Evolutionary conservation across 306 rosid genomes (phyloP), one percentile per base, ranked within the genome.

Genomic region (Oemleria cerasiformis): DNA sequence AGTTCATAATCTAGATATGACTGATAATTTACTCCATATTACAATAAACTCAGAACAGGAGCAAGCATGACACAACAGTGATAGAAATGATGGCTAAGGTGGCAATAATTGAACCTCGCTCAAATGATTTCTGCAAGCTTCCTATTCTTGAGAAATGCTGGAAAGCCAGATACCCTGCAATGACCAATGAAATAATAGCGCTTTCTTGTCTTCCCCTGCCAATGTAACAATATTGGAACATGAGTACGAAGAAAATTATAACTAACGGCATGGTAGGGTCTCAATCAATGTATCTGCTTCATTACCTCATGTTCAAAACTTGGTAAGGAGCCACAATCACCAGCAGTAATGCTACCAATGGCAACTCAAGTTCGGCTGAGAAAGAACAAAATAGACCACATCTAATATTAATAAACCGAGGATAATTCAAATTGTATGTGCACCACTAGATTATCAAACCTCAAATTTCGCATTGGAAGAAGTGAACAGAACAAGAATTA

Each of bases 361-460:
- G 96, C 85, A 95, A 78, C 83, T 95, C 99, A 42, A 95, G 92
- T 77, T 91, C 96, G 63, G 86, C 99, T 95, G 56, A 17, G 79
- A 75, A 74, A 40, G 58, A 44, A 41, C 44, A 40, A 47, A 66
- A 69, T 47, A 65, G 55, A 57, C 74, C 68, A 42, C 21, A 74
- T 63, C 57, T 23, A 59, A 9, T 38, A 6, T 50, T 15, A 42
- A 19, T 54, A 16, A 42, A 45, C 20, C 60, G 9, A 38, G 60
- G 11, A n/a, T 34, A 61, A 38, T 21, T 71, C 42, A 55, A 40
- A 14, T 10, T 7, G 44, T 20, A 67, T 12, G 14, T 4, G 3
- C 39, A 11, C 60, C 59, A n/a, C 60, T 39, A 20, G 12, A 65
- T 65, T 23, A 13, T n/a, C 21, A 15, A 19, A 9, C 16, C n/a